These are phyloP conservation scores for Zizania palustris DNA, from an alignment of 202 grass and related monocot species.

Conservation along the genomic window DNA sequence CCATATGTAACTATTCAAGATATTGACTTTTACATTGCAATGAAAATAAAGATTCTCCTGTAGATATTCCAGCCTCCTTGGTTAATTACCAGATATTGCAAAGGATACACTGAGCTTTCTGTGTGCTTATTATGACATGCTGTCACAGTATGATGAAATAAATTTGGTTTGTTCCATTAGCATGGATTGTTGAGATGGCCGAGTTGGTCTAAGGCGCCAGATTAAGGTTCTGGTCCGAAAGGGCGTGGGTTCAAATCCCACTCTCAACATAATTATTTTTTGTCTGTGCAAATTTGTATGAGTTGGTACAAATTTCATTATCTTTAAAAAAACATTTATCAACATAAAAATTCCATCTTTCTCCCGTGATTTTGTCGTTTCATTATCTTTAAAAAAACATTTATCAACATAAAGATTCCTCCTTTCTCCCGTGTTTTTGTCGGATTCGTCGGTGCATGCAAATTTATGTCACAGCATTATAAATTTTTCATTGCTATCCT, in stretches of 20 bases:
- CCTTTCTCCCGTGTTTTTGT: too few species aligned
- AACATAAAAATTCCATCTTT: too few species aligned
- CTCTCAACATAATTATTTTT: slow-evolving; percentile 47
- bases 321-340: too few species aligned
- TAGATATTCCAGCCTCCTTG: background rate
- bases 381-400: too few species aligned
- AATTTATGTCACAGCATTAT: too few species aligned
- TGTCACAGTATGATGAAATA: too few species aligned
- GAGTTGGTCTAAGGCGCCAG: slow-evolving; percentile 89
- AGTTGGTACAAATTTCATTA: too few species aligned
- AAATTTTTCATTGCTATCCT: too few species aligned
- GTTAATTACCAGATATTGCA: background rate
- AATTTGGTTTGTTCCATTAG: background rate
- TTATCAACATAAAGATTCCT: too few species aligned
- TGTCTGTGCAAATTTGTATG: too few species aligned
- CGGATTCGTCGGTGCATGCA: too few species aligned
- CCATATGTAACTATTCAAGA: background rate
- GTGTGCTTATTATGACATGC: background rate
- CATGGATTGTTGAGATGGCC: slow-evolving; percentile 54
- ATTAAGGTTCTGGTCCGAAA: slow-evolving; percentile 88
- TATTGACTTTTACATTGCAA: slow-evolving; percentile 1
- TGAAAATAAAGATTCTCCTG: slow-evolving; percentile 17
- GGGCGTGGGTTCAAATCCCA: slow-evolving; percentile 96
- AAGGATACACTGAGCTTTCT: background rate
- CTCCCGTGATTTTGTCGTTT: too few species aligned